Evolutionary conservation across 1,284 basidiomycete genomes (phyloP).

Genomic region (Leccinum discolor): DNA sequence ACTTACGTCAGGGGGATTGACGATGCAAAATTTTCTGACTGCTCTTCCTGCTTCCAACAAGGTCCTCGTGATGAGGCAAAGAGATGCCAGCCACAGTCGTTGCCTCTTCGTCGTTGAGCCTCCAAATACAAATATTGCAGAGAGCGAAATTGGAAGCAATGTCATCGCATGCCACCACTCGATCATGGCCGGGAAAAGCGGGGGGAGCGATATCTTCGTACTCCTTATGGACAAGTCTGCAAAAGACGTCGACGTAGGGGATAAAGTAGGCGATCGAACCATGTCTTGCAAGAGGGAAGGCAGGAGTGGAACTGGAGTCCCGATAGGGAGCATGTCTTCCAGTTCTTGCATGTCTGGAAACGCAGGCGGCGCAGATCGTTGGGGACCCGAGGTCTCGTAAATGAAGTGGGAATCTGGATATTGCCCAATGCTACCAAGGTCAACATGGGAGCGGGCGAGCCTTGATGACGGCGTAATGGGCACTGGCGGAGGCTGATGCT

Average conservation of each 20-base stretch:
- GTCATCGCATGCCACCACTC: slow-evolving; percentile 24
- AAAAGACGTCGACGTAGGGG: slow-evolving; percentile 61
- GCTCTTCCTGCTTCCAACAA: slow-evolving; percentile 34
- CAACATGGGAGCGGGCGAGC: slow-evolving; percentile 47
- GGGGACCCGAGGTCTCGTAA: slow-evolving; percentile 61
- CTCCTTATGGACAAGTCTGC: slow-evolving; percentile 63
- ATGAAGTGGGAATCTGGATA: slow-evolving; percentile 51
- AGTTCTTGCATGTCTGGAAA: slow-evolving; percentile 30
- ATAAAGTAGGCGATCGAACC: slow-evolving; percentile 62
- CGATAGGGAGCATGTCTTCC: slow-evolving; percentile 14
- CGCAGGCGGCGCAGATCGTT: slow-evolving; percentile 16
- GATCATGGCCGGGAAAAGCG: slow-evolving; percentile 22
- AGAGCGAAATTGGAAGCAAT: slow-evolving; percentile 37
- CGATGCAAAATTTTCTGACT: slow-evolving; percentile 35
- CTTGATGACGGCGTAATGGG: slow-evolving; percentile 35
- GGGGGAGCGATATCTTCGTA: slow-evolving; percentile 35
- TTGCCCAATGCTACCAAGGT: slow-evolving; percentile 39
- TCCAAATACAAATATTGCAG: slow-evolving; percentile 57
- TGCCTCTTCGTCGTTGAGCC: slow-evolving; percentile 63
- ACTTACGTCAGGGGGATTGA: slow-evolving; percentile 29
- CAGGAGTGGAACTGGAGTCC: slow-evolving; percentile 49
- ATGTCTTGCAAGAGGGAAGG: slow-evolving; percentile 77
- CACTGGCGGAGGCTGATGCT: slow-evolving; percentile 35
- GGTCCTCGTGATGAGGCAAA: slow-evolving; percentile 33
- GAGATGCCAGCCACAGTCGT: slow-evolving; percentile 47